Evolutionary conservation across 2,329 filamentous ascomycete genomes (phyloP).

Genomic region (Metarhizium rileyi): DNA sequence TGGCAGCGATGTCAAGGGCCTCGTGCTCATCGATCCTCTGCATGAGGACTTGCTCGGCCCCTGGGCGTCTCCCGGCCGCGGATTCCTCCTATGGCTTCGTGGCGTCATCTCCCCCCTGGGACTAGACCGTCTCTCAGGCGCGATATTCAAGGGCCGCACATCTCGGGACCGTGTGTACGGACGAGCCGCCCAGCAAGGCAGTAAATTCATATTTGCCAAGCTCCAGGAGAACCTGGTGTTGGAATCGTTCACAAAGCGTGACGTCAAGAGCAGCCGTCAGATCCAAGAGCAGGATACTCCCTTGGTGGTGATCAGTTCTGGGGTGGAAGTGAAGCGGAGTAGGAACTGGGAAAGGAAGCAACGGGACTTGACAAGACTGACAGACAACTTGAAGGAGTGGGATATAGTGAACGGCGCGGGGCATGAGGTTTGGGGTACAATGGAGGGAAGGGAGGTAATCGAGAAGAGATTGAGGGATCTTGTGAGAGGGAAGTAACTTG

Average conservation of each 20-base stretch:
- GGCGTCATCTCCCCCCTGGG: conserved; percentile 83
- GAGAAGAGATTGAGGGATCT: conserved; percentile 70
- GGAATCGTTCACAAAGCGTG: conserved; percentile 71
- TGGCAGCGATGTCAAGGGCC: conserved; percentile 59
- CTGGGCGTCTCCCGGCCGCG: conserved; percentile 56
- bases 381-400: conserved; percentile 70
- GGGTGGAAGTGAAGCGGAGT: conserved; percentile 56
- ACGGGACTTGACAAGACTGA: conserved; percentile 71
- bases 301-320: conserved; percentile 74
- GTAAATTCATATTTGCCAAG: conserved; percentile 80
- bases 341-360: conserved; percentile 75
- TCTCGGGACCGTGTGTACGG: conserved; percentile 82
- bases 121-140: conserved; percentile 67
- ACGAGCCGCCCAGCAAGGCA: conserved; percentile 63
- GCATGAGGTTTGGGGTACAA: conserved; percentile 75
- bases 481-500: conserved; percentile 26
- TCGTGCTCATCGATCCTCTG: conserved; percentile 78
- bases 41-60: conserved; percentile 76
- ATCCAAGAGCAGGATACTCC: conserved; percentile 72
- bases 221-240: conserved; percentile 90
- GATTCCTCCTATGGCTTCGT: conserved; percentile 78
- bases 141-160: conserved; percentile 70
- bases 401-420: conserved; percentile 78
- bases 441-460: conserved; percentile 61
- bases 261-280: conserved; percentile 66